phyloP scores from a whole-genome alignment of 2,329 filamentous ascomycete species.

The Pochonia chlamydosporia region DNA sequence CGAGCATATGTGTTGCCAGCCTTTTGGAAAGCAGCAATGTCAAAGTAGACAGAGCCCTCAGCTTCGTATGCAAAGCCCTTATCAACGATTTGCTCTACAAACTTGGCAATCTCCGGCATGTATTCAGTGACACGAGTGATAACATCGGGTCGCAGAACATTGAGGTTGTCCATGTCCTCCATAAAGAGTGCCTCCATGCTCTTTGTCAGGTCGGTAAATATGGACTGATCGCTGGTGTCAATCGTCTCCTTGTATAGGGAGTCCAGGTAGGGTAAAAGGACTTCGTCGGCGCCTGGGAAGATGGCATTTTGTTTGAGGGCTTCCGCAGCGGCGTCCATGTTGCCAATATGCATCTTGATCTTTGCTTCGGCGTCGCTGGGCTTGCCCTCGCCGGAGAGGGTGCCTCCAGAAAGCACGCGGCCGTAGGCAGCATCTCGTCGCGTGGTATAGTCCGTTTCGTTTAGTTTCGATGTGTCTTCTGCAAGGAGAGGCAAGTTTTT shows the following conservation, averaged over 20 bases:
- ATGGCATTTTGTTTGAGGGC: constrained; percentile 43
- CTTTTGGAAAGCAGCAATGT: constrained; percentile 79
- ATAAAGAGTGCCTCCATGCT: constrained; percentile 85
- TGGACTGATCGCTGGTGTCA: constrained; percentile 57
- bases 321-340: constrained; percentile 45
- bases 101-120: constrained; percentile 77
- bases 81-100: constrained; percentile 74
- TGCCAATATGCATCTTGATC: constrained; percentile 80
- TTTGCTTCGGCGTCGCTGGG: constrained; percentile 78
- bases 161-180: constrained; percentile 80
- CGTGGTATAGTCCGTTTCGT: constrained; percentile 43
- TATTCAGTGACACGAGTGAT: constrained; percentile 92
- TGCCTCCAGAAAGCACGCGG: constrained; percentile 47
- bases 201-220: constrained; percentile 82
- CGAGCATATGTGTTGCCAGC: constrained; percentile 81
- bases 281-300: constrained; percentile 54
- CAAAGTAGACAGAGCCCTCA: constrained; percentile 90
- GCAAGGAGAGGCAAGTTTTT: constrained; percentile 49
- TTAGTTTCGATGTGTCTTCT: constrained; percentile 35
- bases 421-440: constrained; percentile 48
- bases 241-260: constrained; percentile 56
- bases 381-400: constrained; percentile 50
- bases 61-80: constrained; percentile 81
- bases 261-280: constrained; percentile 80
- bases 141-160: constrained; percentile 75